Evolutionary conservation across 2,329 filamentous ascomycete species (phyloP).

Genomic region (Tolypocladium album): DNA sequence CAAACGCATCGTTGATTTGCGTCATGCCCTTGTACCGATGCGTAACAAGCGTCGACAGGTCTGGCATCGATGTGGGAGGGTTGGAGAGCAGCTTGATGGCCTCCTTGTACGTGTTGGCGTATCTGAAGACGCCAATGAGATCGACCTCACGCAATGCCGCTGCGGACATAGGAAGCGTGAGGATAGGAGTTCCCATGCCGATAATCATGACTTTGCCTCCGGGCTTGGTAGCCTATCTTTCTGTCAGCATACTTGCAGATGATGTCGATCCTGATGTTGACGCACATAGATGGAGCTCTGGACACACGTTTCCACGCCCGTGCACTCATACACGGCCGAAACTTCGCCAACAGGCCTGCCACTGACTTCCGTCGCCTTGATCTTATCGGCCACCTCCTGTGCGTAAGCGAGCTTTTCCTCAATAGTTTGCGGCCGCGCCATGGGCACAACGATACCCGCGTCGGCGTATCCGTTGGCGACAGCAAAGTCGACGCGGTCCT

Average conservation of each 20-base stretch:
- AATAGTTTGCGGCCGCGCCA: slow-evolving; percentile 34
- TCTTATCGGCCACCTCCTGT: slow-evolving; percentile 33
- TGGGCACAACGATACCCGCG: slow-evolving; percentile 36
- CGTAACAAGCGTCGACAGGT: slow-evolving; percentile 58
- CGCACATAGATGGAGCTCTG: slow-evolving; percentile 61
- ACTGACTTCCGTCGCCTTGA: slow-evolving; percentile 23
- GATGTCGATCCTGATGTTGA: neutral
- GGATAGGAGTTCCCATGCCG: slow-evolving; percentile 62
- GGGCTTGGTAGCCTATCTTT: slow-evolving; percentile 42
- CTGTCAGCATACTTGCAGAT: neutral
- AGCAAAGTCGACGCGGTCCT: slow-evolving; percentile 47
- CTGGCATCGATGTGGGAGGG: slow-evolving; percentile 42
- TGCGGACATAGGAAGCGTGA: slow-evolving; percentile 58
- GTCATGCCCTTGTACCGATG: slow-evolving; percentile 57
- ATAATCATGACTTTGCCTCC: slow-evolving; percentile 62
- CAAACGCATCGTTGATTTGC: slow-evolving; percentile 55
- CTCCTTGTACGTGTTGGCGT: slow-evolving; percentile 61
- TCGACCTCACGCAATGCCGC: slow-evolving; percentile 61
- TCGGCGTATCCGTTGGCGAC: slow-evolving; percentile 45
- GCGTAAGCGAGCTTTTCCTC: slow-evolving; percentile 43
- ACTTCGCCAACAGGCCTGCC: slow-evolving; percentile 49
- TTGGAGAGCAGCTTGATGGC: slow-evolving; percentile 41
- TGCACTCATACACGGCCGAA: slow-evolving; percentile 65
- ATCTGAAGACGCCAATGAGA: slow-evolving; percentile 60
- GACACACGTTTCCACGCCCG: slow-evolving; percentile 65